A percentile compares a stretch with the other conserved stretches of the same genome.
These are phyloP conservation scores for Thalassiosira delicatula DNA, from an alignment of 352 stramenopile species.

Conservation along the genomic window DNA sequence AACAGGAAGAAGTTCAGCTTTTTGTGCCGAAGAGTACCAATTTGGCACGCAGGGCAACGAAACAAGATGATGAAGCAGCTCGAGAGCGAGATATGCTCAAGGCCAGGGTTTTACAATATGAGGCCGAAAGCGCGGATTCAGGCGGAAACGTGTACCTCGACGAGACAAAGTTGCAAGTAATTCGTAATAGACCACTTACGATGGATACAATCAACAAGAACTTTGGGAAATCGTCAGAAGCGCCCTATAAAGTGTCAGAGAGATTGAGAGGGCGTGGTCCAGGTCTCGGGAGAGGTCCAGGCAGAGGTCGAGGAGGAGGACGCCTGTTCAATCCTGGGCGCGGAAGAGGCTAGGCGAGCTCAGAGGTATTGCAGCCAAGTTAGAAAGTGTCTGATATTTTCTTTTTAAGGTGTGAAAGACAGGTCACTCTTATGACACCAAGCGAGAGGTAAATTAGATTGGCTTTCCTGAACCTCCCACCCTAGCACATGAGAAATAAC, in stretches of 20 bases:
- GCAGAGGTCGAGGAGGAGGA: slow-evolving; percentile 46
- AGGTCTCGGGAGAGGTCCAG: slow-evolving; percentile 2
- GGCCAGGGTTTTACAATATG: slow-evolving; percentile 81
- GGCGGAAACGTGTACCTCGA: slow-evolving; percentile 84
- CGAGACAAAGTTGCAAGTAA: slow-evolving; percentile 81
- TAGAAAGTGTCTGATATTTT: no score
- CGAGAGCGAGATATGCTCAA: slow-evolving; percentile 83
- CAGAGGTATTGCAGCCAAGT: no score
- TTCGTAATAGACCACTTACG: slow-evolving; percentile 78
- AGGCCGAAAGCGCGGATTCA: slow-evolving; percentile 77
- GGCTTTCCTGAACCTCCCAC: no score
- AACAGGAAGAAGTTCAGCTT: slow-evolving; percentile 92
- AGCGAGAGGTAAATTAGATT: no score
- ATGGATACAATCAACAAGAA: slow-evolving; percentile 83
- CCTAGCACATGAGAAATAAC: no score
- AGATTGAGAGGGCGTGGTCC: slow-evolving; percentile 27
- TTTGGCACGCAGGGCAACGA: slow-evolving; percentile 85
- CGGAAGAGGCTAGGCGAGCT: slow-evolving; percentile 32
- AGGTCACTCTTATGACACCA: no score
- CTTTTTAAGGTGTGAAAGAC: no score
- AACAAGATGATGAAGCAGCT: slow-evolving; percentile 81
- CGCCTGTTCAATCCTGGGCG: slow-evolving; percentile 64
- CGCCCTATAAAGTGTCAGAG: slow-evolving; percentile 60
- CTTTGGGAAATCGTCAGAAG: slow-evolving; percentile 72
- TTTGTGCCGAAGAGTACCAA: slow-evolving; percentile 92